These are phyloP conservation scores for Nymphaea colorata DNA, from an alignment of 164 flowering plant species.

Conservation along the genomic window DNA sequence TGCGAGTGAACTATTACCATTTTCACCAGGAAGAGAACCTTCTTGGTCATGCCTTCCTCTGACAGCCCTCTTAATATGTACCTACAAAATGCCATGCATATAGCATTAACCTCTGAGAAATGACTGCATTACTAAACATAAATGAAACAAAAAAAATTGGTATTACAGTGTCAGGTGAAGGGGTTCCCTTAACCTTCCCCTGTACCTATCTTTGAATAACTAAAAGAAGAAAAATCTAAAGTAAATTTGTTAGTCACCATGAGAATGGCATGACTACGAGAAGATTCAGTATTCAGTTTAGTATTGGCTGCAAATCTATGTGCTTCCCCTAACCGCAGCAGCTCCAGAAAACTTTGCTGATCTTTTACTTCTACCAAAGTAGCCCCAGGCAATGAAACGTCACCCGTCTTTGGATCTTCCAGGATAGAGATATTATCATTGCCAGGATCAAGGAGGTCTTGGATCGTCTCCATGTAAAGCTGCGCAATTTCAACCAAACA, in stretches of 20 bases:
- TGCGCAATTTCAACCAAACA: conserved; percentile 16
- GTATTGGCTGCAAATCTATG: conserved; percentile 95
- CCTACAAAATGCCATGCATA: conserved; percentile 26
- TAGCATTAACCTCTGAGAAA: too few species aligned
- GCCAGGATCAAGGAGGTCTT: conserved; percentile 86
- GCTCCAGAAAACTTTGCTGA: conserved; percentile 71
- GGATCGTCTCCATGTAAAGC: conserved; percentile 98
- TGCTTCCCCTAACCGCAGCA: conserved; percentile 78
- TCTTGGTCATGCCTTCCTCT: conserved; percentile 38
- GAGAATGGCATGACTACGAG: conserved; percentile 92
- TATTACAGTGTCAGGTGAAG: too few species aligned
- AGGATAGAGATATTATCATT: conserved; percentile 79
- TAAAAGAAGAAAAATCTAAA: not conserved
- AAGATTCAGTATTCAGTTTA: conserved; percentile 88
- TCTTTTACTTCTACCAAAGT: conserved; percentile 60
- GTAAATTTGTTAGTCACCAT: conserved; percentile 39
- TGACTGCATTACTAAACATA: too few species aligned
- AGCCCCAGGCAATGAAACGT: conserved; percentile 93
- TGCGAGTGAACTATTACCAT: conserved; percentile 31
- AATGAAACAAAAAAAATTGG: too few species aligned
- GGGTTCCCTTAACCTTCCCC: too few species aligned
- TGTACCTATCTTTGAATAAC: too few species aligned
- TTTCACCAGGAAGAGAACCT: conserved; percentile 35
- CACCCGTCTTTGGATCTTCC: conserved; percentile 95
- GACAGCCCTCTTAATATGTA: conserved; percentile 58